These are phyloP conservation scores for Delitschia confertaspora DNA, from an alignment of 495 filamentous ascomycete genomes.

Conservation along the genomic window DNA sequence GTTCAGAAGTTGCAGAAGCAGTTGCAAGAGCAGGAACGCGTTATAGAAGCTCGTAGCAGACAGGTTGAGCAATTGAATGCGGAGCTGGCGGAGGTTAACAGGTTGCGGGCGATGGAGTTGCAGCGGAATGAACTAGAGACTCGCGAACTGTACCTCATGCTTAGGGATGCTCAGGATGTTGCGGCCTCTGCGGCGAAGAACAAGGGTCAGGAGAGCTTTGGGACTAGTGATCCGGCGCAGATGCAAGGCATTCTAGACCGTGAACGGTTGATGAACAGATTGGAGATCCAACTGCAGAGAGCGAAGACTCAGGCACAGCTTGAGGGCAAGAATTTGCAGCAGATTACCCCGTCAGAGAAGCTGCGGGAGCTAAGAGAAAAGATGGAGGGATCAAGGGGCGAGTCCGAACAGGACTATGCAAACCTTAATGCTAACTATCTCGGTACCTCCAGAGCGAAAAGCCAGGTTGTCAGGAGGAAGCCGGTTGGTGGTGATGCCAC, in stretches of 20 bases:
- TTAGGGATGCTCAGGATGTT: constrained; percentile 93
- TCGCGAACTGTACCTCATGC: constrained; percentile 94
- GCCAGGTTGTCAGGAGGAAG: constrained; percentile 34
- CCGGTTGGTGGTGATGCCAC: constrained; percentile 29
- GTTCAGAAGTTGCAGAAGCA: constrained; percentile 90
- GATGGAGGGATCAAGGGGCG: constrained; percentile 63
- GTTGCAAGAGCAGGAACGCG: constrained; percentile 78
- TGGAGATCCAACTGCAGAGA: constrained; percentile 89
- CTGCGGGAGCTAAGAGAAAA: constrained; percentile 84
- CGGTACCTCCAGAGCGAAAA: constrained; percentile 40
- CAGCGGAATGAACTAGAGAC: constrained; percentile 95
- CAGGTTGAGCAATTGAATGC: constrained; percentile 81
- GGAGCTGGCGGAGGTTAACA: constrained; percentile 79
- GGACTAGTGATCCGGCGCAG: constrained; percentile 53
- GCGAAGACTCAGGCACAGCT: constrained; percentile 98
- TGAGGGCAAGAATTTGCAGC: constrained; percentile 86
- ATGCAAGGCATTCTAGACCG: constrained; percentile 92
- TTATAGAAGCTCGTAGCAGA: constrained; percentile 80
- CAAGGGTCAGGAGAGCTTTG: constrained; percentile 45
- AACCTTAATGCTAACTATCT: constrained; percentile 24
- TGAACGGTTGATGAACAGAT: constrained; percentile 78
- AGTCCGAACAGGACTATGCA: constrained; percentile 36
- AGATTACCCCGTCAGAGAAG: constrained; percentile 76
- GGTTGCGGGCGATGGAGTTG: constrained; percentile 79
- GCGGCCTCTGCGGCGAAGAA: constrained; percentile 59